Conservation (phyloP, 345 rosid species). For the Stellera chamaejasme region DNA sequence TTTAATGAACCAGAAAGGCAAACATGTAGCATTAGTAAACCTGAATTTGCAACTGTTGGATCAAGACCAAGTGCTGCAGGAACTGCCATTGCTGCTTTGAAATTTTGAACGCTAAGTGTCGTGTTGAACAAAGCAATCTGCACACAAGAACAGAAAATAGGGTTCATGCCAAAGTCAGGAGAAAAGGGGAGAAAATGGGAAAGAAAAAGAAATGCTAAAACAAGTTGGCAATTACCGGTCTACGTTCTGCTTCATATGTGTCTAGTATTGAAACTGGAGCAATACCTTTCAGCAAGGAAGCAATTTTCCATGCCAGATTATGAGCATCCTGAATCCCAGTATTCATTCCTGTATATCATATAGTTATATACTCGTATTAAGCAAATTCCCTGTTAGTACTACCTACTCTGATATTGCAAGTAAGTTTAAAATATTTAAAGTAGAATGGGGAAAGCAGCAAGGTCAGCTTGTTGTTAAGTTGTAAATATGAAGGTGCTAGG, state of each 20-base stretch:
- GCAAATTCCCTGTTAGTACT: no score
- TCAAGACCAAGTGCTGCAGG: conserved; percentile 85
- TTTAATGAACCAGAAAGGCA: conserved; percentile 7
- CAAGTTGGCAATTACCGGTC: conserved; percentile 47
- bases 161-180: conserved; percentile 16
- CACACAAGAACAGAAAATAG: conserved; percentile 10
- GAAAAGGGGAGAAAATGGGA: conserved; percentile 3
- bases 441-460: no score
- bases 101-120: conserved; percentile 78
- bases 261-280: conserved; percentile 56
- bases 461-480: no score
- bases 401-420: no score
- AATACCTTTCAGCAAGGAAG: conserved; percentile 48
- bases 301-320: conserved; percentile 96
- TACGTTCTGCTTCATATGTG: conserved; percentile 81
- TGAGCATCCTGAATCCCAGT: conserved; percentile 97
- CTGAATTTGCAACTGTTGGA: conserved; percentile 74
- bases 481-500: no score
- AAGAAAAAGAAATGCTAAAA: conserved; percentile 8
- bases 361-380: no score
- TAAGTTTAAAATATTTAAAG: no score
- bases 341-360: conserved; percentile 68
- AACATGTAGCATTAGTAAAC: conserved; percentile 22
- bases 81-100: conserved; percentile 85
- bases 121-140: conserved; percentile 81